Percentiles rank a stretch among this genome's conserved stretches.
phyloP scores from a whole-genome alignment of 2,329 filamentous ascomycete species.

The Aspergillus proliferans region DNA sequence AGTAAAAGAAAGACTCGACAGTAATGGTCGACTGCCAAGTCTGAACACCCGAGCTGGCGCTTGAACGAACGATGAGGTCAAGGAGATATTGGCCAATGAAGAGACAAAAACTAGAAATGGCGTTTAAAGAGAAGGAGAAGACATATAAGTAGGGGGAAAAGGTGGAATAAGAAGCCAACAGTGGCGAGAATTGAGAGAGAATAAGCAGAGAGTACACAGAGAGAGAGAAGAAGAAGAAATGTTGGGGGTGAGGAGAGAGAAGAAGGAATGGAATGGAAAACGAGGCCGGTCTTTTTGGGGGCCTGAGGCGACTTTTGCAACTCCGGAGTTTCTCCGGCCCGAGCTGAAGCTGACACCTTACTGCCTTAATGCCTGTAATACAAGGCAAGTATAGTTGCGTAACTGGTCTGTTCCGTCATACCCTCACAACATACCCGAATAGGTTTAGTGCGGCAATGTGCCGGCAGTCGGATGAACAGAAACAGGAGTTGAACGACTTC shows the following conservation, averaged over 20 bases:
- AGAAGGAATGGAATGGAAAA: slow-evolving; percentile 34
- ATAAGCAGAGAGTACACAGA: slow-evolving; percentile 6
- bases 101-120: not conserved
- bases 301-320: slow-evolving; percentile 19
- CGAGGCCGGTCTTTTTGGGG: slow-evolving; percentile 26
- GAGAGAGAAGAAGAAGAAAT: slow-evolving; percentile 4
- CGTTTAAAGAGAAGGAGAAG: slow-evolving; percentile 6
- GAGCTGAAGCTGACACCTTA: not conserved
- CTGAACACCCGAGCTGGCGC: slow-evolving; percentile 26
- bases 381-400: slow-evolving; percentile 10
- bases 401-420: slow-evolving; percentile 14
- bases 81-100: slow-evolving; percentile 29
- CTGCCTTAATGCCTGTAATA: slow-evolving; percentile 3
- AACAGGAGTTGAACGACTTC: slow-evolving; percentile 32
- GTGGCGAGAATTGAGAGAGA: slow-evolving; percentile 11
- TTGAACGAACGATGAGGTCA: slow-evolving; percentile 27
- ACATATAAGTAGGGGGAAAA: slow-evolving; percentile 16
- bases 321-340: slow-evolving; percentile 15
- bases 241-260: slow-evolving; percentile 16
- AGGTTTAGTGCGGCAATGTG: slow-evolving; percentile 25
- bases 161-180: slow-evolving; percentile 11
- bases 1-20: slow-evolving; percentile 8
- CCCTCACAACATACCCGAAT: slow-evolving; percentile 18
- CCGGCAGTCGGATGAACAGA: slow-evolving; percentile 27
- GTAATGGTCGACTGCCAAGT: slow-evolving; percentile 19